Percentiles rank a stretch among this genome's conserved stretches.
Evolutionary conservation across 306 rosid species (phyloP).

Genomic region (Glycine soja): DNA sequence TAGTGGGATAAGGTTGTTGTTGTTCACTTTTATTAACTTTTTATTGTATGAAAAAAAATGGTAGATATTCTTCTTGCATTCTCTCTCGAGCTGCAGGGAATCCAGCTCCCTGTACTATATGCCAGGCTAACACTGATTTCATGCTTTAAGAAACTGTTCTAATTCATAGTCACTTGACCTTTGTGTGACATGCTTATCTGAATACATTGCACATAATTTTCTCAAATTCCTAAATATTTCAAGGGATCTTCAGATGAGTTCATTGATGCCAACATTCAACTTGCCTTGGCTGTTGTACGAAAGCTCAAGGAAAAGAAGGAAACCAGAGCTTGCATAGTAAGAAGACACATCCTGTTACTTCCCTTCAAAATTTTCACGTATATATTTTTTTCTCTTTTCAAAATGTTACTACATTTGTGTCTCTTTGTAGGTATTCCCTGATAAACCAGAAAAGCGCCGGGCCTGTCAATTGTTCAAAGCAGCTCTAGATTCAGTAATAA

Average conservation of each 20-base stretch:
- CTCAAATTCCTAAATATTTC: slow-evolving; percentile 86
- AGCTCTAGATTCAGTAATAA: slow-evolving; percentile 85
- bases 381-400: neutral
- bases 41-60: too few species aligned
- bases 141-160: slow-evolving; percentile 48
- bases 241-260: slow-evolving; percentile 99
- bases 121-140: slow-evolving; percentile 31
- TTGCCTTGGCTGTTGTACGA: slow-evolving; percentile 84
- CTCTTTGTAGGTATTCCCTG: slow-evolving; percentile 85
- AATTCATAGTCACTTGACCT: slow-evolving; percentile 47
- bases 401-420: slow-evolving; percentile 34
- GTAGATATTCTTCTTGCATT: too few species aligned
- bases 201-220: slow-evolving; percentile 66
- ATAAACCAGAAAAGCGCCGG: slow-evolving; percentile 88
- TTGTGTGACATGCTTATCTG: slow-evolving; percentile 52
- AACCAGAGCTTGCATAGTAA: slow-evolving; percentile 80
- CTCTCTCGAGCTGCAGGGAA: too few species aligned
- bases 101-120: neutral
- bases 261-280: slow-evolving; percentile 96
- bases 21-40: too few species aligned
- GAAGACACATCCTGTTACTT: slow-evolving; percentile 45
- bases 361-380: slow-evolving; percentile 30
- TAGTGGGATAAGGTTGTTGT: too few species aligned
- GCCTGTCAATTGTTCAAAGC: slow-evolving; percentile 82
- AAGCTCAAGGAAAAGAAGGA: slow-evolving; percentile 80